Percentiles rank a stretch among this genome's conserved stretches.
Evolutionary conservation across 164 flowering plant species (phyloP).

Genomic region (Piper longum): DNA sequence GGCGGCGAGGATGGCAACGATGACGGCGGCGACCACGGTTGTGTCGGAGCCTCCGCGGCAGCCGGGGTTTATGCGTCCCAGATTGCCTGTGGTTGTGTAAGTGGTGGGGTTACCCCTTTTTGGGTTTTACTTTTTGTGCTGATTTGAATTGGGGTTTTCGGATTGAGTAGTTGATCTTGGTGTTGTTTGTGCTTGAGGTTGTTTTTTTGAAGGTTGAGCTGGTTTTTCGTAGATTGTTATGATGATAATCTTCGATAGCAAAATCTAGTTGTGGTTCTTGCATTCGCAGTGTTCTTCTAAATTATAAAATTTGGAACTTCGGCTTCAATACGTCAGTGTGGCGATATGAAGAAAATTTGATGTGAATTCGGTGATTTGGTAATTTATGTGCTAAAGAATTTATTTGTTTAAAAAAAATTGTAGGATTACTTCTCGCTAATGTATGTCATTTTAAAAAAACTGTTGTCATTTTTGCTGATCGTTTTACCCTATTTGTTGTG

Average conservation of each 20-base stretch:
- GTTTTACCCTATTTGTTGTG: background rate
- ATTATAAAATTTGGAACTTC: too few relatives aligned
- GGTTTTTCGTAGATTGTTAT: too few relatives aligned
- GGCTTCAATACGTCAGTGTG: too few relatives aligned
- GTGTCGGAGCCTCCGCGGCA: slow-evolving; percentile 12
- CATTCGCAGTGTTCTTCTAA: too few relatives aligned
- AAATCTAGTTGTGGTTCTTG: too few relatives aligned
- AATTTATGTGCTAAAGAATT: background rate
- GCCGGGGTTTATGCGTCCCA: slow-evolving; percentile 20
- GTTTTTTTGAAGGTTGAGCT: too few relatives aligned
- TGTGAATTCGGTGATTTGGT: background rate
- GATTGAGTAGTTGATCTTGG: background rate
- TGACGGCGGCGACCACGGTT: background rate
- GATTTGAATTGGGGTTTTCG: background rate
- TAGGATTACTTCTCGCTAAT: background rate
- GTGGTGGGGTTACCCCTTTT: background rate
- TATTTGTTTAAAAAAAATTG: too few relatives aligned
- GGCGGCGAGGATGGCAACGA: background rate
- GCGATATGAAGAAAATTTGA: too few relatives aligned
- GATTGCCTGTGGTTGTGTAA: slow-evolving; percentile 11
- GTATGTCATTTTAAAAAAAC: background rate
- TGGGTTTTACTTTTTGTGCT: background rate
- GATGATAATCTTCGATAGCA: too few relatives aligned
- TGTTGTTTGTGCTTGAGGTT: too few relatives aligned
- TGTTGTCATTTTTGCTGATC: background rate